Base-by-base conservation (phyloP, 495 filamentous ascomycete genomes). In the Hypoxylon lenormandii region DNA sequence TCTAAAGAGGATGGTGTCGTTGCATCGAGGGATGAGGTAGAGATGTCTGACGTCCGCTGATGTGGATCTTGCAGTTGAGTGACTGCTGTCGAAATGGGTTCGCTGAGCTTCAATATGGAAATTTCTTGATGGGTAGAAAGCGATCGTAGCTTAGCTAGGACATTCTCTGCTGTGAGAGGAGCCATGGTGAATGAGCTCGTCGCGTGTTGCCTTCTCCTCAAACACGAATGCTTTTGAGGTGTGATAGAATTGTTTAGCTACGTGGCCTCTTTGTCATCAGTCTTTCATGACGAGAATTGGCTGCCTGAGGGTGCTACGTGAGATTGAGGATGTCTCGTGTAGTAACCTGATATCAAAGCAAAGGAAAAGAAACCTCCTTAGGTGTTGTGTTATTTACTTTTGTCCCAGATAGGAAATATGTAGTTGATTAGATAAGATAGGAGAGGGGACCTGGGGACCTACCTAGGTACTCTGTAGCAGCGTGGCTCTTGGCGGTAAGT, bases 1-100 rank as follows among this genome's bases (percentile, higher is more conserved):
- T 93, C 89, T 4, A 97, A 83, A 12, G 87, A 89, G 7, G 89
- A 86, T 0, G 92, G 91, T 13, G 89, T 92, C 0, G 89, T 86
- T 51, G 87, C 85, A 50, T 91, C 88, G 60, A 90, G 80, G 7
- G 86, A 83, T 22, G 84, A 78, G 60, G 78, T 80, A 22, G 91
- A 93, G 26, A 87, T 84, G 78, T 93, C 90, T 4, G 93, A 97
- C 58, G 82, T 84, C 64, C 89, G 83, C 60, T 72, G 70, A 37
- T 77, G 67, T 18, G 77, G 50, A 40, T 74, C 65, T 37, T 70
- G 68, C 33, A 70, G 63, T 48, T 84, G 85, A 7, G 80, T 76
- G 47, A 79, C 70, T 10, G 77, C 77, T 13, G 83, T 77, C 26
- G 85, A 87, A 50, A 92, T 89, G 47, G 89, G 89, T 69, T 94